Evolutionary conservation across 345 rosid species (phyloP).

Genomic region (Boechera retrofracta): DNA sequence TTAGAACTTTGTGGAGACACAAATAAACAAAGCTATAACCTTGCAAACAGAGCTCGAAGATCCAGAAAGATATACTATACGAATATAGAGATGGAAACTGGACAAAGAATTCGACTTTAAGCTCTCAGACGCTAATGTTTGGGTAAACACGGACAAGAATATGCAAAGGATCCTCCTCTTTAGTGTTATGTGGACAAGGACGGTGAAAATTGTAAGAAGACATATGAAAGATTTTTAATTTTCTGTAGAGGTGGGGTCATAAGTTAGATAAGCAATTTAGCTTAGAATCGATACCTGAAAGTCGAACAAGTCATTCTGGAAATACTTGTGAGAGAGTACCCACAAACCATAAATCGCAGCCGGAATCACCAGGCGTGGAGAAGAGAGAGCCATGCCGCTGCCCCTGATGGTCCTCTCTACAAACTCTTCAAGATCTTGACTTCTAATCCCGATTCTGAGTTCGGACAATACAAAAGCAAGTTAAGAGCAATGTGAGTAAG

Average conservation of each 20-base stretch:
- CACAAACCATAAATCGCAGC: slow-evolving; percentile 80
- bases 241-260: neutral
- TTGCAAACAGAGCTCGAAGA: neutral
- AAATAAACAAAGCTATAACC: neutral
- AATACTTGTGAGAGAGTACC: slow-evolving; percentile 69
- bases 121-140: neutral
- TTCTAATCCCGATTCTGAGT: slow-evolving; percentile 82
- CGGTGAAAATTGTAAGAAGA: neutral
- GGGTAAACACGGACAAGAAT: neutral
- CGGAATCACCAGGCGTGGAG: slow-evolving; percentile 88
- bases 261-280: neutral
- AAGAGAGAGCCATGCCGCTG: slow-evolving; percentile 79
- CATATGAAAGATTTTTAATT: neutral
- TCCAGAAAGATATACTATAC: no score
- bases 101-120: neutral
- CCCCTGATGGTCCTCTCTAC: slow-evolving; percentile 74
- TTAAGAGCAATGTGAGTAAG: slow-evolving; percentile 10
- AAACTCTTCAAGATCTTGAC: slow-evolving; percentile 70
- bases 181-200: neutral
- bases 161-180: neutral
- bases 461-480: slow-evolving; percentile 16
- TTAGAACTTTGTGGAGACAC: neutral
- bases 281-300: slow-evolving; percentile 66
- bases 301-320: slow-evolving; percentile 65
- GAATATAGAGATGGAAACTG: neutral